phyloP scores from a whole-genome alignment of 805 yeast species.

The Cyberlindnera samutprakarnensis region DNA sequence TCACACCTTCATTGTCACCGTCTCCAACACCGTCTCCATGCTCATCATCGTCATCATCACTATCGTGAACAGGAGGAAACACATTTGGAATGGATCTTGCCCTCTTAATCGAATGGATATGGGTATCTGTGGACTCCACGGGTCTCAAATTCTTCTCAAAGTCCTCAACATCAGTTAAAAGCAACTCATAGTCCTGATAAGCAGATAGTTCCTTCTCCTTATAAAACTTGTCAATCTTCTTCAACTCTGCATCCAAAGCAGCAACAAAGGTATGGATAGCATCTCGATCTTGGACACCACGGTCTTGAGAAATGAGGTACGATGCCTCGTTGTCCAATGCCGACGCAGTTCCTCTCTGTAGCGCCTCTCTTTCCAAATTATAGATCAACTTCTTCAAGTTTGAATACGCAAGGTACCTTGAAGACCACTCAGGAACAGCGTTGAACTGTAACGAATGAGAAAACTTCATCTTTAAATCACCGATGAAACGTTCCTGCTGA shows the following conservation, averaged over 20 bases:
- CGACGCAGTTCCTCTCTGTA: slow-evolving; percentile 4
- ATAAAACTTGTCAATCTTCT: slow-evolving; percentile 72
- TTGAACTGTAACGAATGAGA: slow-evolving; percentile 92
- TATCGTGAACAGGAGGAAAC: slow-evolving; percentile 4
- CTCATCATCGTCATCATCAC: slow-evolving; percentile 23
- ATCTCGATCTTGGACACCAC: slow-evolving; percentile 29
- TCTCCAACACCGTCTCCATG: slow-evolving; percentile 19
- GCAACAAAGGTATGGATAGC: slow-evolving; percentile 54
- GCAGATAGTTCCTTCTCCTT: slow-evolving; percentile 55
- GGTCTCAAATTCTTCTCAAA: slow-evolving; percentile 34
- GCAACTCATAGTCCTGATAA: slow-evolving; percentile 42
- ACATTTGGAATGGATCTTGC: slow-evolving; percentile 12
- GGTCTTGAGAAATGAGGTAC: slow-evolving; percentile 25
- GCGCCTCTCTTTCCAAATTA: slow-evolving; percentile 62
- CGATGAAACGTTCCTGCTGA: too few species aligned
- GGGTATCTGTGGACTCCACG: not conserved
- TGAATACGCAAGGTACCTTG: slow-evolving; percentile 85
- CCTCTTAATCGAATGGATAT: slow-evolving; percentile 6
- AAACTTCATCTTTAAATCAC: slow-evolving; percentile 97
- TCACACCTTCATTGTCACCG: slow-evolving; percentile 1
- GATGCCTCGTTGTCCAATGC: slow-evolving; percentile 16
- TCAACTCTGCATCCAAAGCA: slow-evolving; percentile 72
- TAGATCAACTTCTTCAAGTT: slow-evolving; percentile 80
- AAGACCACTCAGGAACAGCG: slow-evolving; percentile 98
- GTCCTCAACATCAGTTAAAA: slow-evolving; percentile 55